Evolutionary conservation across 176 grass and related monocot species (phyloP).

Genomic region (Zea mays): Zm-B73-REFERENCE-NAM-5.0 NC_050099.1:149686501-149687000

Average conservation of each 20-base stretch:
- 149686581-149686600: rapidly evolving
- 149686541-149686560: background rate
- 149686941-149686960: no score
- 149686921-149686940: no score
- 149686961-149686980: no score
- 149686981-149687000: no score
- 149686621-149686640: background rate
- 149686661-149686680: background rate
- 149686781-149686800: constrained; percentile 35
- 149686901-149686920: background rate
- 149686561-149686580: background rate
- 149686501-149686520: constrained; percentile 1
- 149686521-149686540: rapidly evolving
- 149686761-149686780: background rate
- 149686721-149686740: background rate
- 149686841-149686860: constrained; percentile 14
- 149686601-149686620: background rate
- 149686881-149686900: background rate
- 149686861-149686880: constrained; percentile 16
- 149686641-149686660: background rate
- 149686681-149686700: background rate
- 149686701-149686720: no score
- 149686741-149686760: background rate
- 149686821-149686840: constrained; percentile 40
- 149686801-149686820: constrained; percentile 36